A percentile compares a stretch with the other conserved stretches of the same genome.
Evolutionary conservation across 495 filamentous ascomycete species (phyloP).

Genomic region (Penicillium bialowiezense): DNA sequence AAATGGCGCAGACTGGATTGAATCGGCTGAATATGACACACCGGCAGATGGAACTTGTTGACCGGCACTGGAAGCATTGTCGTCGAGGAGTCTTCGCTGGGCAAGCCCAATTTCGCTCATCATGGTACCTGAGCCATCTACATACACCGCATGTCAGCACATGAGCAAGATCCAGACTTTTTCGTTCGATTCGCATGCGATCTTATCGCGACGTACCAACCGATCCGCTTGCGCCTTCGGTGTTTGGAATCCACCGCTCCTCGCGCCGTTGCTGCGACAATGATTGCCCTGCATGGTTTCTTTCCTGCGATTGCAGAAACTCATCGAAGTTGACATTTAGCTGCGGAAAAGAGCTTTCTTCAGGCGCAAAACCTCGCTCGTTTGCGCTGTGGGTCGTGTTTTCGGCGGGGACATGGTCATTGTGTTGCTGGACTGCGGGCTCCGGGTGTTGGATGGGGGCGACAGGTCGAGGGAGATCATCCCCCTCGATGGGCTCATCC

Average conservation of each 20-base stretch:
- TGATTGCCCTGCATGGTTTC: conserved; percentile 12
- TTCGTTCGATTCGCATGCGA: neutral
- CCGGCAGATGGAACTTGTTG: conserved; percentile 18
- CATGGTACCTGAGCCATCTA: conserved; percentile 25
- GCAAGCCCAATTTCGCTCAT: conserved; percentile 41
- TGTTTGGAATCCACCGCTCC: conserved; percentile 38
- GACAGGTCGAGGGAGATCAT: conserved; percentile 20
- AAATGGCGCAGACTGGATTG: conserved; percentile 18
- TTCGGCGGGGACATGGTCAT: conserved; percentile 14
- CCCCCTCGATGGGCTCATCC: conserved; percentile 37
- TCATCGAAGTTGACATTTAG: conserved; percentile 39
- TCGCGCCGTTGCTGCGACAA: conserved; percentile 39
- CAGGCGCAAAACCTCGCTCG: conserved; percentile 6
- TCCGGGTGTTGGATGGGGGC: conserved; percentile 16
- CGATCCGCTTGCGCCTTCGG: conserved; percentile 29
- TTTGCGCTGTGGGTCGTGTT: conserved; percentile 6
- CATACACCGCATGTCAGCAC: neutral
- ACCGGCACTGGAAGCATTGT: conserved; percentile 20
- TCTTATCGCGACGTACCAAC: conserved; percentile 27
- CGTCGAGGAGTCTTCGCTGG: conserved; percentile 36
- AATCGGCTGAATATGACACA: conserved; percentile 13
- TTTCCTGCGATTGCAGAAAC: conserved; percentile 37
- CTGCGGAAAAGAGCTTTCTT: conserved; percentile 10
- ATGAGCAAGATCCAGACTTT: neutral
- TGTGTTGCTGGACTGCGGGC: conserved; percentile 12